phyloP scores from a whole-genome alignment of 1,284 basidiomycete genomes.

The Pisolithus thermaeus region DNA sequence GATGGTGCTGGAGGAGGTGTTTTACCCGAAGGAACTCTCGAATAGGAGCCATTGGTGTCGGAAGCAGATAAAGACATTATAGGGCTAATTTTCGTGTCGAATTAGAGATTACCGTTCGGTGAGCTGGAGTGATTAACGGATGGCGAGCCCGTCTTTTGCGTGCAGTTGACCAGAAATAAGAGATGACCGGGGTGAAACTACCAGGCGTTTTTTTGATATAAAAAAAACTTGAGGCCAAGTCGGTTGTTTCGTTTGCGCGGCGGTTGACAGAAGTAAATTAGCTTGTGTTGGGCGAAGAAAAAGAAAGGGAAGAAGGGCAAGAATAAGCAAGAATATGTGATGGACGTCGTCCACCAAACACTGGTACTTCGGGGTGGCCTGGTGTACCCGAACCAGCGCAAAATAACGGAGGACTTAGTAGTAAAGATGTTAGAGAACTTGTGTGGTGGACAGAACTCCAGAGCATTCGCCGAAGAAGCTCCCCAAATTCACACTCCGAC shows the following conservation, averaged over 20 bases:
- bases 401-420: slow-evolving; percentile 42
- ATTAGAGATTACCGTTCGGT: slow-evolving; percentile 74
- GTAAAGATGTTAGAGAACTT: slow-evolving; percentile 32
- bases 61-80: slow-evolving; percentile 85
- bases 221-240: slow-evolving; percentile 10
- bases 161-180: slow-evolving; percentile 25
- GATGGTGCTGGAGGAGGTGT: slow-evolving; percentile 86
- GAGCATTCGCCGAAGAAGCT: slow-evolving; percentile 20
- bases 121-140: slow-evolving; percentile 37
- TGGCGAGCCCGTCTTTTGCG: slow-evolving; percentile 27
- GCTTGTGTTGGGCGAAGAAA: slow-evolving; percentile 23
- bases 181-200: slow-evolving; percentile 12
- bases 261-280: slow-evolving; percentile 29
- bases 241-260: slow-evolving; percentile 20
- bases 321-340: slow-evolving; percentile 29
- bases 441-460: slow-evolving; percentile 34
- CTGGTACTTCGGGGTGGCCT: slow-evolving; percentile 28
- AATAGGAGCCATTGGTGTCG: slow-evolving; percentile 71
- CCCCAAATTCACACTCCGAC: slow-evolving; percentile 40
- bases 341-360: slow-evolving; percentile 25
- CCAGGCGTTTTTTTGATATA: slow-evolving; percentile 9
- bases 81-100: slow-evolving; percentile 55
- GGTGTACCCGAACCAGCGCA: slow-evolving; percentile 30
- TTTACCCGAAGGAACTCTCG: slow-evolving; percentile 75
- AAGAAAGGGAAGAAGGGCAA: slow-evolving; percentile 13